Percentiles rank a stretch among this genome's conserved stretches.
Conservation (phyloP, 805 yeast species). For the Yarrowia alimentaria region DNA sequence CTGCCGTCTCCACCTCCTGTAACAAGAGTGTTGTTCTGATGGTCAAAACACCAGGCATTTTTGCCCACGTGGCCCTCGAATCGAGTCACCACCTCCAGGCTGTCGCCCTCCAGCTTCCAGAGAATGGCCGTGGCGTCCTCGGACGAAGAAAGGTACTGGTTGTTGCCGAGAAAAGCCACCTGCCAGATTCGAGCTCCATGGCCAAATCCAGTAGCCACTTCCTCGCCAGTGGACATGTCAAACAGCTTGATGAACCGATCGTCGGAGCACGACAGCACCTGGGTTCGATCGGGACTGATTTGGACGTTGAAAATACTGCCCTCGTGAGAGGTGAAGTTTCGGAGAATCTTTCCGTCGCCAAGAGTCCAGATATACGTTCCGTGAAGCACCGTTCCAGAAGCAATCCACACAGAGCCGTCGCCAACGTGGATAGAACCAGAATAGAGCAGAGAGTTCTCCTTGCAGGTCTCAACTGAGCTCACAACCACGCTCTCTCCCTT, state of each 20-base stretch:
- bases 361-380: slow-evolving; percentile 76
- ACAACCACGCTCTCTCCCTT: too few relatives aligned
- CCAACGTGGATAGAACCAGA: slow-evolving; percentile 68
- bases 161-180: slow-evolving; percentile 52
- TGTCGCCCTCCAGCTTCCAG: slow-evolving; percentile 54
- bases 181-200: slow-evolving; percentile 94
- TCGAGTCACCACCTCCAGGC: slow-evolving; percentile 47
- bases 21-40: slow-evolving; percentile 55
- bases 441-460: slow-evolving; percentile 79
- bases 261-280: slow-evolving; percentile 82
- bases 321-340: slow-evolving; percentile 70
- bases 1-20: slow-evolving; percentile 84
- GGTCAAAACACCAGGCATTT: slow-evolving; percentile 77
- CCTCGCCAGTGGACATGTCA: slow-evolving; percentile 55
- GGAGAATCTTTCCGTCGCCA: slow-evolving; percentile 46
- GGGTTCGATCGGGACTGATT: slow-evolving; percentile 54
- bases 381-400: slow-evolving; percentile 92
- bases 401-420: slow-evolving; percentile 50
- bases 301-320: slow-evolving; percentile 88
- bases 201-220: slow-evolving; percentile 88
- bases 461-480: slow-evolving; percentile 49
- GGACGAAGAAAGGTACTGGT: slow-evolving; percentile 60
- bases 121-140: slow-evolving; percentile 85
- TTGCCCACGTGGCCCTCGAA: slow-evolving; percentile 78
- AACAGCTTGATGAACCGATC: slow-evolving; percentile 85